These are phyloP conservation scores for Metschnikowia kofuensis DNA, from an alignment of 805 yeast species.

Conservation along the genomic window DNA sequence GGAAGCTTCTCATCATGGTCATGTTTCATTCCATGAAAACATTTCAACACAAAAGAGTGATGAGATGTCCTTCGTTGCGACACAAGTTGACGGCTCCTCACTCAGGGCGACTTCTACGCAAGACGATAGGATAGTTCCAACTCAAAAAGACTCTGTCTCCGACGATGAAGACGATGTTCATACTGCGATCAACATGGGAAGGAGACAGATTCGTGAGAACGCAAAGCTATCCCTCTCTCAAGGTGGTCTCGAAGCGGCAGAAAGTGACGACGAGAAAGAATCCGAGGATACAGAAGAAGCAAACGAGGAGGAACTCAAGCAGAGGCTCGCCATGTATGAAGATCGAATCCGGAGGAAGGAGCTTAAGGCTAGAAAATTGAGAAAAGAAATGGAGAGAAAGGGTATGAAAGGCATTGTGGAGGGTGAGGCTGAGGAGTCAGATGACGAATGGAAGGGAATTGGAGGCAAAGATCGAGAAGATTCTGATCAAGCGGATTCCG, in stretches of 20 bases:
- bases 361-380: slow-evolving; percentile 28
- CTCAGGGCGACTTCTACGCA: slow-evolving; percentile 7
- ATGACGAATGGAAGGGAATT: slow-evolving; percentile 82
- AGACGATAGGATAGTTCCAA: slow-evolving; percentile 3
- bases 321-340: slow-evolving; percentile 36
- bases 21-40: slow-evolving; percentile 25
- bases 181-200: slow-evolving; percentile 22
- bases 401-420: slow-evolving; percentile 65
- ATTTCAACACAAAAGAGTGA: slow-evolving; percentile 16
- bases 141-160: slow-evolving; percentile 12
- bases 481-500: slow-evolving; percentile 63
- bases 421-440: slow-evolving; percentile 85
- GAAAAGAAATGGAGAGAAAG: slow-evolving; percentile 53
- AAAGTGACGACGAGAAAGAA: slow-evolving; percentile 20
- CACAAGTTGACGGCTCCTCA: slow-evolving; percentile 17
- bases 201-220: slow-evolving; percentile 19
- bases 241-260: slow-evolving; percentile 17
- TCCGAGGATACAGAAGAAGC: slow-evolving; percentile 22
- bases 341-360: slow-evolving; percentile 36
- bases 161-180: slow-evolving; percentile 30
- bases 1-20: slow-evolving; percentile 1
- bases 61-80: slow-evolving; percentile 11
- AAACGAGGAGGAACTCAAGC: slow-evolving; percentile 26
- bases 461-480: slow-evolving; percentile 70
- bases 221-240: neutral